Base-by-base conservation (phyloP, 371 early-diverging fungal genomes). In the Amoeboaphelidium protococcarum region DNA sequence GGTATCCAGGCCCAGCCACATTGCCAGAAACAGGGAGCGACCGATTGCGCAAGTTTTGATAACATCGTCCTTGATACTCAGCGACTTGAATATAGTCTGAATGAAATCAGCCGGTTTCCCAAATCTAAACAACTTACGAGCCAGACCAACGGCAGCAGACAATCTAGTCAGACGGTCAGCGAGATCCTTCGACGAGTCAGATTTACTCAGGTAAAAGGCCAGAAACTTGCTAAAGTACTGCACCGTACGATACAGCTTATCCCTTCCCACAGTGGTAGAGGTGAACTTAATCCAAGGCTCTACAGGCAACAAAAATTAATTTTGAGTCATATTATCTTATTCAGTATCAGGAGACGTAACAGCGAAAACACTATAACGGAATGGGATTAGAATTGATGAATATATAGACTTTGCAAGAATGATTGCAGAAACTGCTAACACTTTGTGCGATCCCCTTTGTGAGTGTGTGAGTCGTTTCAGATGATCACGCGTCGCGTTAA, bases 141-240 rank as follows among this genome's bases (percentile, higher is more conserved):
- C 13, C 6, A 24, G 3, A 3, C 2, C 1, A 22, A 53, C n/a
- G 4, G 26, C 16, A 10, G 13, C 13, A 26, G 13, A 21, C 20
- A 53, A 2, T 20, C 40, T 27, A 13, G 25, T 16, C 6, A 26
- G 46, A 49, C 50, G 63, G 61, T 64, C 60, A 23, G 59, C 66
- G 43, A 76, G 55, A 46, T 63, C 60, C 22, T 60, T 66, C 52
- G 64, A 64, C 25, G 64, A 61, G 20, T 49, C 50, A 52, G 72
- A 66, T 25, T 72, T 68, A 27, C 56, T 58, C 26, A 72, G 54
- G 50, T 69, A 67, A 61, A 67, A 69, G 46, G 65, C 69, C 13
- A 74, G 49, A 50, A 74, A 69, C 12, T 78, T 71, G 2, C 77
- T 67, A 59, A 78, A 71, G 62, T 80, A 80, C 55, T 82, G 82